phyloP scores from a whole-genome alignment of 495 filamentous ascomycete genomes.

The Penicillium herquei region DNA sequence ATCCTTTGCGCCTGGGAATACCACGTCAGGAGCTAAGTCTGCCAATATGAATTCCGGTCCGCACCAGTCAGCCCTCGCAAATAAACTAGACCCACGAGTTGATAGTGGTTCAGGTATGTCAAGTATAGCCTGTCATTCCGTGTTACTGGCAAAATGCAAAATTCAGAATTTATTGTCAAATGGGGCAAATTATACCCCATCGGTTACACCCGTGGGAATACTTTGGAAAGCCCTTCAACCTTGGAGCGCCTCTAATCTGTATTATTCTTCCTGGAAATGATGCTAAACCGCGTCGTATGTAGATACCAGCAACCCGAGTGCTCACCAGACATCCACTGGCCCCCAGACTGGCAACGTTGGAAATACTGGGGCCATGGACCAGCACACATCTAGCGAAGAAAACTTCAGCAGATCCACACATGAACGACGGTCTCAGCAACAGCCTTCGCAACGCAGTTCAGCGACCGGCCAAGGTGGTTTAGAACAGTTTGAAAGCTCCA shows the following conservation, averaged over 20 bases:
- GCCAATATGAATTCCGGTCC: constrained; percentile 21
- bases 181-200: too few species aligned
- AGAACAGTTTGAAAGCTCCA: constrained; percentile 8
- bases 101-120: constrained; percentile 38
- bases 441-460: neutral
- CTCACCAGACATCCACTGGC: neutral
- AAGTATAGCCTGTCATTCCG: neutral
- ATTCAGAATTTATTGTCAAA: too few species aligned
- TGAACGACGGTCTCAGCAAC: neutral
- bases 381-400: neutral
- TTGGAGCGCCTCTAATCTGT: too few species aligned
- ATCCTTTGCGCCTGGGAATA: neutral
- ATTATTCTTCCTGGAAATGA: too few species aligned
- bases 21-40: neutral
- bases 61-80: constrained; percentile 41
- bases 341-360: neutral
- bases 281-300: too few species aligned
- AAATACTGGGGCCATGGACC: neutral
- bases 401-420: neutral
- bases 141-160: too few species aligned
- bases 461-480: neutral
- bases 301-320: neutral
- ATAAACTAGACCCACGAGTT: constrained; percentile 51
- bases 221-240: too few species aligned
- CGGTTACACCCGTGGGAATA: too few species aligned